A percentile compares a stretch with the other conserved stretches of the same genome.
phyloP scores from a whole-genome alignment of 495 filamentous ascomycete genomes.

The Annulohypoxylon stygium region DNA sequence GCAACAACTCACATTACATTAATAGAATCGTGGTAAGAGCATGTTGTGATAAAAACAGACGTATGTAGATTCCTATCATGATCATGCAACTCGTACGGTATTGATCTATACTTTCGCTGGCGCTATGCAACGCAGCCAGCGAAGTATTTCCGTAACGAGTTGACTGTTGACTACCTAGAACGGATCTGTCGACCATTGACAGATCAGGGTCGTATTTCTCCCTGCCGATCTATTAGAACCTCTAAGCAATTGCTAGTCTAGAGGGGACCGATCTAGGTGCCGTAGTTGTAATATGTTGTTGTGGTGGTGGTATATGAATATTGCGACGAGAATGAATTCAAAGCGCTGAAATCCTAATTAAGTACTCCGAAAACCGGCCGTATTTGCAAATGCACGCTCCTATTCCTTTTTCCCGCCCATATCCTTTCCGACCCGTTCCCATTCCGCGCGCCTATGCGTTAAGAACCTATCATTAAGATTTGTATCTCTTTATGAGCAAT shows the following conservation, averaged over 20 bases:
- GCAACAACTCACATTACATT: background rate
- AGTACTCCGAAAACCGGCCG: background rate
- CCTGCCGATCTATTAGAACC: background rate
- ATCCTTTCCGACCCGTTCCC: conserved; percentile 7
- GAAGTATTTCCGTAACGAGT: conserved; percentile 2
- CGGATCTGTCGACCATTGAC: background rate
- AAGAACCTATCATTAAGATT: background rate
- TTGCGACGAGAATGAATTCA: background rate
- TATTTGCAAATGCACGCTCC: conserved; percentile 24
- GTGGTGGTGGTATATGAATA: background rate
- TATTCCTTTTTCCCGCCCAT: conserved; percentile 5
- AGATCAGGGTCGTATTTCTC: background rate
- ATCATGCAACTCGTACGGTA: conserved; percentile 2
- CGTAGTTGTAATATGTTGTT: background rate
- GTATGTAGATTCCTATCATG: conserved; percentile 1
- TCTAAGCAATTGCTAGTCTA: background rate
- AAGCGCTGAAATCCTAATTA: background rate
- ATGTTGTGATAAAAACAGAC: background rate
- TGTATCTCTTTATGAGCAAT: background rate
- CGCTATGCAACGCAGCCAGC: background rate
- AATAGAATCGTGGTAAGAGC: too few species aligned
- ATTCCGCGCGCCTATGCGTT: background rate
- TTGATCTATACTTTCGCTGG: background rate
- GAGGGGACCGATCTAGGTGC: background rate
- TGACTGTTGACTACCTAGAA: background rate